Conservation (phyloP, 1,284 basidiomycete species). For the Pseudozyma hubeiensis region DNA sequence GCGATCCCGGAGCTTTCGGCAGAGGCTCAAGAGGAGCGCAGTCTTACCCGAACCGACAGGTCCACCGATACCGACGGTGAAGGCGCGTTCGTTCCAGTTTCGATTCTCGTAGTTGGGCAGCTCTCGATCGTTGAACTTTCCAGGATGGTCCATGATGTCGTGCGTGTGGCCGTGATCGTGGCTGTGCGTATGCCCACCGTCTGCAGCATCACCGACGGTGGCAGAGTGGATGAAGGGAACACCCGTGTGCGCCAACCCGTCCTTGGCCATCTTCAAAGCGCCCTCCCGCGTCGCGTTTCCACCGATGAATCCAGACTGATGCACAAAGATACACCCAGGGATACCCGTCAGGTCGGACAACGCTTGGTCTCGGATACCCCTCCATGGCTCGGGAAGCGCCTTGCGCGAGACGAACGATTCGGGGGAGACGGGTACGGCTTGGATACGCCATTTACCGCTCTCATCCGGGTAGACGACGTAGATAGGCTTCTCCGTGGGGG, state of each 20-base stretch:
- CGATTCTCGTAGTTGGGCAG: slow-evolving; percentile 85
- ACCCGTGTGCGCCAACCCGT: slow-evolving; percentile 71
- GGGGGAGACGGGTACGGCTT: slow-evolving; percentile 85
- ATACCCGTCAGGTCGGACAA: slow-evolving; percentile 82
- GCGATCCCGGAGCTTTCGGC: slow-evolving; percentile 81
- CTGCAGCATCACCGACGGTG: slow-evolving; percentile 7
- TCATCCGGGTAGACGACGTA: slow-evolving; percentile 92
- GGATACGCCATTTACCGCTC: slow-evolving; percentile 84
- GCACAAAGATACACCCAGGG: slow-evolving; percentile 85
- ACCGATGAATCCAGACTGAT: slow-evolving; percentile 95
- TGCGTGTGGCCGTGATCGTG: slow-evolving; percentile 66
- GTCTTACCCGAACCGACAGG: slow-evolving; percentile 97
- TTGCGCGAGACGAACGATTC: slow-evolving; percentile 92
- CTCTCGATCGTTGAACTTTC: slow-evolving; percentile 91
- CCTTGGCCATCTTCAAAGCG: slow-evolving; percentile 81
- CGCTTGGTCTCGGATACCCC: slow-evolving; percentile 86
- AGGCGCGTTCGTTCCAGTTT: slow-evolving; percentile 91
- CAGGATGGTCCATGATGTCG: slow-evolving; percentile 70
- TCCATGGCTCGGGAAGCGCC: slow-evolving; percentile 90
- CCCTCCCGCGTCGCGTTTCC: slow-evolving; percentile 90
- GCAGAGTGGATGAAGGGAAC: slow-evolving; percentile 34
- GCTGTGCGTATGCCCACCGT: slow-evolving; percentile 36
- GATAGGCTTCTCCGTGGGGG: slow-evolving; percentile 72
- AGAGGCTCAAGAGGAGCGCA: slow-evolving; percentile 91
- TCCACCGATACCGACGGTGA: slow-evolving; percentile 96